These are phyloP conservation scores for Neltuma alba DNA, from an alignment of 306 rosid genomes.

Conservation along the genomic window DNA sequence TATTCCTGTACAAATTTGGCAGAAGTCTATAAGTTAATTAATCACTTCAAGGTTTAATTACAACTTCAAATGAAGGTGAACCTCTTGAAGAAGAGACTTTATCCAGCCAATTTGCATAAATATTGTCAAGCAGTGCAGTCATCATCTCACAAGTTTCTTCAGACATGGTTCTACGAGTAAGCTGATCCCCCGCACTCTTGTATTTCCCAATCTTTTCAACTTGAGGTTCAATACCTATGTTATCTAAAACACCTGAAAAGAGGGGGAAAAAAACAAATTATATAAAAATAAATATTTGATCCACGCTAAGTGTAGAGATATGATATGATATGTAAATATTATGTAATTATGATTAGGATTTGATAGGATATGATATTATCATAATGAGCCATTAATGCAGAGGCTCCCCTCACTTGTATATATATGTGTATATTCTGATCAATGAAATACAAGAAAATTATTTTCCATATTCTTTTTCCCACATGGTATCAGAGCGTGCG, in stretches of 20 bases:
- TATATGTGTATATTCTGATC: no score
- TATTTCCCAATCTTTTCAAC: conserved; percentile 94
- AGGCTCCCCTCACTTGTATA: no score
- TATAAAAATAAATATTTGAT: conserved; percentile 18
- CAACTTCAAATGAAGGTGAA: conserved; percentile 45
- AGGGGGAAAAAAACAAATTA: background rate
- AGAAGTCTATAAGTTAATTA: conserved; percentile 27
- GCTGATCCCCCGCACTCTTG: conserved; percentile 95
- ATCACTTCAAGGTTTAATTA: conserved; percentile 32
- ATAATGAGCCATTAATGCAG: no score
- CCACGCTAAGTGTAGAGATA: no score
- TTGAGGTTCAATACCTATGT: conserved; percentile 85
- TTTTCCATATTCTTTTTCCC: no score
- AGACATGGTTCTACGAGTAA: conserved; percentile 73
- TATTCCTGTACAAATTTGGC: conserved; percentile 58
- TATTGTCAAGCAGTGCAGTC: conserved; percentile 84
- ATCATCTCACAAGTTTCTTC: conserved; percentile 93
- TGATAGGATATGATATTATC: no score
- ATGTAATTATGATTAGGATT: no score
- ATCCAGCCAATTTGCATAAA: conserved; percentile 85
- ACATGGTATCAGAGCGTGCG: no score
- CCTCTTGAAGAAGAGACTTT: conserved; percentile 80
- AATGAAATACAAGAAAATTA: no score
- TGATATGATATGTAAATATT: no score
- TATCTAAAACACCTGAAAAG: conserved; percentile 79